Base-by-base conservation (phyloP, 257 asterid genomes). In the Gentiana macrophylla region DNA sequence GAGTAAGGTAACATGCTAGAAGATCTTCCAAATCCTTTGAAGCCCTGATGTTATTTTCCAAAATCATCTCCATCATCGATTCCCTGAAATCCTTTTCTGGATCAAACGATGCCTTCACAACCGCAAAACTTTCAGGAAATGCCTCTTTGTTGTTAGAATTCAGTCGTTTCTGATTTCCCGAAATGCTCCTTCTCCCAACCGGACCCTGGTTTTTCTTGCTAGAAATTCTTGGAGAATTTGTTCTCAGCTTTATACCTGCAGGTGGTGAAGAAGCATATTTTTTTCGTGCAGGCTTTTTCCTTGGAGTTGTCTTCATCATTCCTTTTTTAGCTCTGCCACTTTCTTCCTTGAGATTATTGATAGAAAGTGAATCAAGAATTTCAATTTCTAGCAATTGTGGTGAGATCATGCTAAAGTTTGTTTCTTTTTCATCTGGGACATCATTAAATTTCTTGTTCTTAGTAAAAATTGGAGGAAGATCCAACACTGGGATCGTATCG, bases 1-100 rank as follows among this genome's bases (percentile, higher is more conserved):
- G 62, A 0, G 98, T 80, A 35, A 90, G 94, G 56, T 84, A 90
- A 50, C 96, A 86, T 54, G 96, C 94, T 56, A 90, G 94, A 62
- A 90, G 90, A 1, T 90, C 83, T 66, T 86, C 96, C 59, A 90
- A 63, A 6, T 86, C 96, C 69, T 76, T 84, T 0, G 96, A 77
- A 12, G 71, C 74, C 62, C 67, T 71, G 4, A 86, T 86, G 50
- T 84, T 80, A 49, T 90, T 90, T 73, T 90, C 96, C 55, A 77
- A 78, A 2, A 90, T 77, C 98, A 90, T 90, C 64, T 86, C 98
- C 81, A 79, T 62, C 98, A 90, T 90, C 0, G 98, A 90, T 0
- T 90, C 98, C 59, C 76, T 74, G 61, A 90, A 90, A 68, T 90
- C 98, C 32, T 63, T 85, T 48, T 86, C 81, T 0, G 98, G 98